Evolutionary conservation across 257 asterid genomes (phyloP).

Genomic region (Solanum medicagineum): DNA sequence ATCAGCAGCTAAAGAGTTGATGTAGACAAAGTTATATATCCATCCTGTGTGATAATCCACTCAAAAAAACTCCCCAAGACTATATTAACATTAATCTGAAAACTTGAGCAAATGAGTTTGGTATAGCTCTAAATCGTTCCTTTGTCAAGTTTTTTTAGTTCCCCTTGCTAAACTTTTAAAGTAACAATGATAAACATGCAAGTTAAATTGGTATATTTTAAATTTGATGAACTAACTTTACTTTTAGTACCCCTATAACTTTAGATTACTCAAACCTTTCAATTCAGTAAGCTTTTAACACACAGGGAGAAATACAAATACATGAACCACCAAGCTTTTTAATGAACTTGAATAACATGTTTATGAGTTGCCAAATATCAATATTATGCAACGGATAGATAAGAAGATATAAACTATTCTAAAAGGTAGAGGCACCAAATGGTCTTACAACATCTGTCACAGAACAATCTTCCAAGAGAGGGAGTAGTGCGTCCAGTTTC

Average conservation of each 20-base stretch:
- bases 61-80: background rate
- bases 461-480: conserved; percentile 56
- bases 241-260: background rate
- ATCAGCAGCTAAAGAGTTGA: background rate
- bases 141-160: background rate
- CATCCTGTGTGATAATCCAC: background rate
- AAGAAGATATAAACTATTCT: background rate
- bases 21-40: background rate
- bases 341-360: background rate
- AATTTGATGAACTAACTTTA: background rate
- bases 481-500: conserved; percentile 79
- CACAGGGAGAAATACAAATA: background rate
- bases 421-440: background rate
- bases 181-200: background rate
- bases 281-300: background rate
- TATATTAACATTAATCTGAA: background rate
- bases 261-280: background rate
- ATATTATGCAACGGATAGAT: background rate
- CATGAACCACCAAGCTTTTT: background rate
- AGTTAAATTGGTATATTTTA: background rate
- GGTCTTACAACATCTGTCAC: conserved; percentile 26
- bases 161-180: background rate
- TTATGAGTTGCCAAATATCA: background rate
- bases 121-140: background rate
- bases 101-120: background rate